Conservation (phyloP, 2,329 filamentous ascomycete genomes). For the Penicillium glabrum region DNA sequence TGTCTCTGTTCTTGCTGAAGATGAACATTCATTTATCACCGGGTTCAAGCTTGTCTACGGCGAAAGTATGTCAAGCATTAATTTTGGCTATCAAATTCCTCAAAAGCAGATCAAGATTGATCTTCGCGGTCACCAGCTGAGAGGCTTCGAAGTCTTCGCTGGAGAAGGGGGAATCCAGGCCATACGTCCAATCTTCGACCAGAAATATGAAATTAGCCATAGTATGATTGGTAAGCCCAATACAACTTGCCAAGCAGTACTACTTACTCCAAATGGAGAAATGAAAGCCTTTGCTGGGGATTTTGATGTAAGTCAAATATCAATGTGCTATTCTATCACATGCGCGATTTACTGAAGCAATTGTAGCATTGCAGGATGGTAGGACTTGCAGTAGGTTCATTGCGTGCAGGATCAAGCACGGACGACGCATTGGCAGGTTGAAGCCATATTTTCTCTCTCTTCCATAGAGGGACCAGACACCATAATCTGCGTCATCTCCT, state of each 20-base stretch:
- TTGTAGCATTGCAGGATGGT: not conserved
- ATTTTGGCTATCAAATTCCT: conserved; percentile 6
- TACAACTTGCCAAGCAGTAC: not conserved
- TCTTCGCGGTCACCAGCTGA: not conserved
- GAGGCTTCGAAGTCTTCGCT: too few relatives aligned
- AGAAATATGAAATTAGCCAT: too few relatives aligned
- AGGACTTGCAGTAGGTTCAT: not conserved
- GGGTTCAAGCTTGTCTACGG: conserved; percentile 4
- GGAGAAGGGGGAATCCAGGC: too few relatives aligned
- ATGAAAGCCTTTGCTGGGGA: not conserved
- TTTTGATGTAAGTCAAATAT: not conserved
- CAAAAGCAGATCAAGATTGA: conserved; percentile 2
- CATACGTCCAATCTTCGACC: too few relatives aligned
- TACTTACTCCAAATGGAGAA: not conserved
- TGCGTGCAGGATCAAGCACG: not conserved
- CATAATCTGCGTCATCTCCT: too few relatives aligned
- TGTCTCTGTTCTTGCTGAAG: conserved; percentile 4
- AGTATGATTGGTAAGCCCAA: not conserved
- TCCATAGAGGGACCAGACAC: too few relatives aligned
- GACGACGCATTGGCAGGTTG: too few relatives aligned
- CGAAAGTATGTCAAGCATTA: not conserved
- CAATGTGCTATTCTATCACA: not conserved
- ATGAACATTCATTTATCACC: conserved; percentile 1
- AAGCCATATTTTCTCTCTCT: too few relatives aligned
- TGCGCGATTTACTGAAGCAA: not conserved